Evolutionary conservation across 176 grass and related monocot genomes (phyloP), one percentile per base, ranked within the genome.

Genomic region (Hsuehochloa calcarea): DNA sequence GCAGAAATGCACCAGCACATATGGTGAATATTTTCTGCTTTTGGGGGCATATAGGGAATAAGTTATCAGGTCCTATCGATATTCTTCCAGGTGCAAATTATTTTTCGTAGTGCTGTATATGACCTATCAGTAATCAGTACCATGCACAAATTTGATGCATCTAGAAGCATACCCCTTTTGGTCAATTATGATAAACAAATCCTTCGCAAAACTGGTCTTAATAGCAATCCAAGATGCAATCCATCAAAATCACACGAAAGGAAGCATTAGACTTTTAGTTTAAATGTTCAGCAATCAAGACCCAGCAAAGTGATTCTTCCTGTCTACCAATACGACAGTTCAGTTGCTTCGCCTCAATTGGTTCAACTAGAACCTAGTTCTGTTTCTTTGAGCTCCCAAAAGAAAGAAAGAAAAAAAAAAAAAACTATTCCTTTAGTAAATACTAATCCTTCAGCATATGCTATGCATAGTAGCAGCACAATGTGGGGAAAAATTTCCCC

Each of bases 271-370:
- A 60, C 59, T 90, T 86, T 72, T 73, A 16, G 79, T 83, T 67
- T 66, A 67, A 83, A 68, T 83, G 60, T 39, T 49, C 10, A 83
- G 74, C 60, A 68, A 84, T 84, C 68, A 75, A 68, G 39, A 51
- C 82, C 70, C 77, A 17, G 74, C 22, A 69, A 87, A 84, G 89
- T 80, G 85, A 84, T 91, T 87, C 85, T 84, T 84, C 89, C 51
- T 87, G 89, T 75, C 89, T 75, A 87, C 23, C 77, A 80, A 61
- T 51, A 87, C 22, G 84, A 83, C 73, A 83, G 59, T 80, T 80
- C 49, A 62, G 68, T 80, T 80, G 75, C 80, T 87, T 86, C 73
- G 35, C 66, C 88, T 67, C 39, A 49, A 55, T 58, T 78, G 83
- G 78, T 77, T 86, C 79, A 44, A 38, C 45, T 65, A 37, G 72